These are phyloP conservation scores for Colletotrichum endophyticum DNA, from an alignment of 2,329 filamentous ascomycete species.

Conservation along the genomic window DNA sequence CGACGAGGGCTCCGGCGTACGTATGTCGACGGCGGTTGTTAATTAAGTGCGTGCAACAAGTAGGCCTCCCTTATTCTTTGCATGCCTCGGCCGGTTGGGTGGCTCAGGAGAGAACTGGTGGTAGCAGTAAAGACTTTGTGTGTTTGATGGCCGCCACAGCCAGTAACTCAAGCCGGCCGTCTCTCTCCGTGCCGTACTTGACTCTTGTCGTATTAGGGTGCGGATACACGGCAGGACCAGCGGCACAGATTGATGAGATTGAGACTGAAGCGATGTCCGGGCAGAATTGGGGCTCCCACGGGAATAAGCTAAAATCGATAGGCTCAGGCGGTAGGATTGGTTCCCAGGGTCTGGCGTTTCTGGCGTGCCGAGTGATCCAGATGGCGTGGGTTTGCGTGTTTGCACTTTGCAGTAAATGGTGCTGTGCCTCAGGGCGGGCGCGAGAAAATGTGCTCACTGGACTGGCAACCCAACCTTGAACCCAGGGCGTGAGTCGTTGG, in stretches of 20 bases:
- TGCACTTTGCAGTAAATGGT: neutral
- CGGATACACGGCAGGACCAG: slow-evolving; percentile 6
- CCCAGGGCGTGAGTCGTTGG: neutral
- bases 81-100: neutral
- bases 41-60: neutral
- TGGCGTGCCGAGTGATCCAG: slow-evolving; percentile 16
- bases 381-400: neutral
- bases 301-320: slow-evolving; percentile 6
- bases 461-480: neutral
- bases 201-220: neutral
- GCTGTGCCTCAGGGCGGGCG: neutral
- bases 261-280: neutral
- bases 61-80: neutral
- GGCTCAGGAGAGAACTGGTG: neutral
- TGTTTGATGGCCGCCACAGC: neutral
- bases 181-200: neutral
- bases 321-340: neutral
- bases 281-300: neutral
- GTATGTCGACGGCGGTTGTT: neutral
- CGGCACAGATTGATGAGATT: neutral
- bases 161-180: neutral
- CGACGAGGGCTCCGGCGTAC: neutral
- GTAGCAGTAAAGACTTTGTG: neutral
- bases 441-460: neutral
- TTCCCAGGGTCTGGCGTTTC: neutral